These are phyloP conservation scores for Corylus avellana DNA, from an alignment of 306 rosid genomes.

Conservation along the genomic window DNA sequence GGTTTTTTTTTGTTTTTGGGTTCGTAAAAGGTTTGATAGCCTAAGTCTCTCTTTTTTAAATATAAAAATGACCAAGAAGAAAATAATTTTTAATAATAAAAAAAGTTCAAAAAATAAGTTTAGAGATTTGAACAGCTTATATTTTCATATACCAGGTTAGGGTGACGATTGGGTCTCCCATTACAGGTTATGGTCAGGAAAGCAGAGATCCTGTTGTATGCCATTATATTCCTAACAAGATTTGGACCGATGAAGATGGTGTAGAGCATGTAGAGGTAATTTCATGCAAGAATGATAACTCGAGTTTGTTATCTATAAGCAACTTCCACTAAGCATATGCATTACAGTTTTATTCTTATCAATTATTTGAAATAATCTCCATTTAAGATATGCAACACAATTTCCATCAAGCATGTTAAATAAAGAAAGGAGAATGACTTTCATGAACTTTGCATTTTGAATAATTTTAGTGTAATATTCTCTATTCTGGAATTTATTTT, in stretches of 20 bases:
- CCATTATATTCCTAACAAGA: conserved; percentile 79
- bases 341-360: background rate
- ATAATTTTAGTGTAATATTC: background rate
- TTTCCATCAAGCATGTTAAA: background rate
- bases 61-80: background rate
- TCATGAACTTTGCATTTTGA: background rate
- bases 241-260: conserved; percentile 93
- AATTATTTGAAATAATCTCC: background rate
- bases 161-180: conserved; percentile 89
- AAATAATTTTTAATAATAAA: conserved; percentile 8
- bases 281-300: background rate
- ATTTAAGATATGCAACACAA: background rate
- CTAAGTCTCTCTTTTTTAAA: background rate
- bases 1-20: no score
- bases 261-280: conserved; percentile 89
- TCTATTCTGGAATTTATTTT: background rate
- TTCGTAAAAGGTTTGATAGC: background rate
- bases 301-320: background rate
- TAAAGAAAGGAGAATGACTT: background rate
- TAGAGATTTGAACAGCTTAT: background rate
- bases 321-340: conserved; percentile 1
- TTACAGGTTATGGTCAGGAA: conserved; percentile 98
- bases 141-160: conserved; percentile 47
- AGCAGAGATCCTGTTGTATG: conserved; percentile 97
- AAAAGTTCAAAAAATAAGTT: conserved; percentile 10